phyloP scores from a whole-genome alignment of 495 filamentous ascomycete species.

The Aspergillus cristatus region DNA sequence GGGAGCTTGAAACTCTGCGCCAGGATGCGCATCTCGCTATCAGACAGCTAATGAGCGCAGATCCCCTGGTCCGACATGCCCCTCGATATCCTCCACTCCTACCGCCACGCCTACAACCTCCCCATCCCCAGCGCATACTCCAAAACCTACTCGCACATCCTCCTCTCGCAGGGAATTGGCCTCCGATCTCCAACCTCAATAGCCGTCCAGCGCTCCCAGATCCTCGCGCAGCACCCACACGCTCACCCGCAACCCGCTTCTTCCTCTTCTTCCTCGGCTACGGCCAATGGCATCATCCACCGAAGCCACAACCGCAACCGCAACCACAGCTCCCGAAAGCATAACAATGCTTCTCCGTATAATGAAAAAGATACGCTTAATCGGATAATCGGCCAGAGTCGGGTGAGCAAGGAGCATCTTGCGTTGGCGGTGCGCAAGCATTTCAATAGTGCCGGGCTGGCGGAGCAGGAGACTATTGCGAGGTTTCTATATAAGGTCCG shows the following conservation, averaged over 20 bases:
- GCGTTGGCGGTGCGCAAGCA: conserved; percentile 79
- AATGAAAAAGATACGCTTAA: conserved; percentile 19
- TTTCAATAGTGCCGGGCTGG: conserved; percentile 76
- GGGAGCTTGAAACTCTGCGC: too few relatives aligned
- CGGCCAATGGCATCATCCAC: conserved; percentile 1
- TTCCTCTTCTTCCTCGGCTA: conserved; percentile 1
- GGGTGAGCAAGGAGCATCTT: conserved; percentile 68
- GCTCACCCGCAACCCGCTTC: conserved; percentile 3
- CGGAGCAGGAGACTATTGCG: conserved; percentile 81
- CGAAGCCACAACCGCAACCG: conserved; percentile 6
- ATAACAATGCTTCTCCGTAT: background rate
- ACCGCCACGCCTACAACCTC: conserved; percentile 69
- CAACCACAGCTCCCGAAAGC: conserved; percentile 5
- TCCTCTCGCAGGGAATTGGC: conserved; percentile 66
- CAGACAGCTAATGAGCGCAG: too few relatives aligned
- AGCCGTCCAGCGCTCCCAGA: conserved; percentile 30
- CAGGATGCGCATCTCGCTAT: too few relatives aligned
- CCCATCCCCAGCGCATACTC: conserved; percentile 59
- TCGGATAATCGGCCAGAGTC: conserved; percentile 37
- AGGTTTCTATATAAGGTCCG: conserved; percentile 77
- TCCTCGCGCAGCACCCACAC: conserved; percentile 7
- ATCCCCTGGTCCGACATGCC: conserved; percentile 70
- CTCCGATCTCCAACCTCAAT: conserved; percentile 39
- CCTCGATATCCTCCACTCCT: conserved; percentile 63
- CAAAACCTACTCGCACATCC: conserved; percentile 59